Evolutionary conservation across 2,329 filamentous ascomycete species (phyloP), one percentile per base, ranked within the genome.

Genomic region (Xylariaceae sp.): DNA sequence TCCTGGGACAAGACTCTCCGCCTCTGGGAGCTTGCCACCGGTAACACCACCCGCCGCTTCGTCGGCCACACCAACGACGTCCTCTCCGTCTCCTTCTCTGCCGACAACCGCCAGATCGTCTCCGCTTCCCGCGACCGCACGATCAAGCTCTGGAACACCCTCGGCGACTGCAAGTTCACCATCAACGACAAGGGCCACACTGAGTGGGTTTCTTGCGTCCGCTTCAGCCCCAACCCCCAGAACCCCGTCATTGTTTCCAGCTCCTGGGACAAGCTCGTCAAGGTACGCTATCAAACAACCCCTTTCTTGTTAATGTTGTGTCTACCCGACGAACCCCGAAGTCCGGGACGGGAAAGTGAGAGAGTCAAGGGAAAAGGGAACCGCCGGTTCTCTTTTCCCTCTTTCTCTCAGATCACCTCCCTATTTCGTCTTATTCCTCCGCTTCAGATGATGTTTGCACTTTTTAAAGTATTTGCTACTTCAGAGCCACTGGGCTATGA

Each of bases 81-180:
- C 74, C 92, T 97, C 77, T 97, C 93, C 78, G 94, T 99, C 78
- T 97, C 92, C 72, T 99, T 99, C 90, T 97, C 94, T 73, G 94
- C 94, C 87, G 94, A 99, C 86, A 97, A 97, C 90, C 90, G 94
- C 77, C 94, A 97, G 86, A 97, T 99, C 80, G 94, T 97, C 74
- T 97, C 94, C 70, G 94, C 92, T 71, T 97, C 94, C 68, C 92
- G 94, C 79, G 94, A 99, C 85, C 89, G 92, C 78, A 91, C 90
- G 76, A 97, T 99, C 87, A 99, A 97, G 90, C 88, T 99, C 74
- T 99, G 94, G 94, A 99, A 99, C 87, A 99, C 94, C 73, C 91
- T 99, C 70, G 94, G 94, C 82, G 94, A 99, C 88, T 99, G 94
- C 92, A 99, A 99, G 87, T 99, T 88, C 88, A 99, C 93, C 84